Conservation (phyloP, 495 filamentous ascomycete genomes). For the Lepidopterella palustris region DNA sequence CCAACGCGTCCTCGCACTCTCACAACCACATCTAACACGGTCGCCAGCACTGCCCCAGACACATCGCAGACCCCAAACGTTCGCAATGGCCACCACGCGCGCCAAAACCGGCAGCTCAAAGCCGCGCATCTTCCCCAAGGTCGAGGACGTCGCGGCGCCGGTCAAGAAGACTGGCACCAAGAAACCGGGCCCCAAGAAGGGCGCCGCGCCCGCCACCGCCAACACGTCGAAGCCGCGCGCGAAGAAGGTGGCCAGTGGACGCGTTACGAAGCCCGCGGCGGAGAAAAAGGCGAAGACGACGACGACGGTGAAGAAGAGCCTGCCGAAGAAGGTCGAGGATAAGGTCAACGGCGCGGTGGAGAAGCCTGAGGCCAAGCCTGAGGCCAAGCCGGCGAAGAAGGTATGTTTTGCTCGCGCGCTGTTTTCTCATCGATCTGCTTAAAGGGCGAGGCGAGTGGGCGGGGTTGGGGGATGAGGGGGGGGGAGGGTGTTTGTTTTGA, state of each 20-base stretch:
- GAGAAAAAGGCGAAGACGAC: constrained; percentile 20
- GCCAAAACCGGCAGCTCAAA: constrained; percentile 29
- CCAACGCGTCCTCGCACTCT: constrained; percentile 9
- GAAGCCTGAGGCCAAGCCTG: constrained; percentile 25
- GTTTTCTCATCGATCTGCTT: not conserved
- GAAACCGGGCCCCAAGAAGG: constrained; percentile 14
- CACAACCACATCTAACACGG: constrained; percentile 11
- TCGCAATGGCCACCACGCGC: constrained; percentile 27
- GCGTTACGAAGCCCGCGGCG: constrained; percentile 15
- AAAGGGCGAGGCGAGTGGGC: not conserved
- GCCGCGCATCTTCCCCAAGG: constrained; percentile 21
- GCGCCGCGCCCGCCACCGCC: constrained; percentile 15
- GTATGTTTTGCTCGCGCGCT: too few species aligned
- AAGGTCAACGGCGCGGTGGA: constrained; percentile 33
- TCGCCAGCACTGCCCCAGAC: not conserved
- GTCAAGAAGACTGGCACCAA: constrained; percentile 11
- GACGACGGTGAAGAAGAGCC: constrained; percentile 22
- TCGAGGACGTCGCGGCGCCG: constrained; percentile 14
- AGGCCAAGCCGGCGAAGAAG: constrained; percentile 26
- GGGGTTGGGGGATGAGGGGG: too few species aligned
- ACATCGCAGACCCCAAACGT: not conserved
- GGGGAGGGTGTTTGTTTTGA: not conserved
- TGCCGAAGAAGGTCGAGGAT: constrained; percentile 15
- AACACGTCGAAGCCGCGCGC: constrained; percentile 35
- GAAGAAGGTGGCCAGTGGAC: constrained; percentile 10